phyloP scores from a whole-genome alignment of 768 basidiomycete species.

The Trametes elegans region DNA sequence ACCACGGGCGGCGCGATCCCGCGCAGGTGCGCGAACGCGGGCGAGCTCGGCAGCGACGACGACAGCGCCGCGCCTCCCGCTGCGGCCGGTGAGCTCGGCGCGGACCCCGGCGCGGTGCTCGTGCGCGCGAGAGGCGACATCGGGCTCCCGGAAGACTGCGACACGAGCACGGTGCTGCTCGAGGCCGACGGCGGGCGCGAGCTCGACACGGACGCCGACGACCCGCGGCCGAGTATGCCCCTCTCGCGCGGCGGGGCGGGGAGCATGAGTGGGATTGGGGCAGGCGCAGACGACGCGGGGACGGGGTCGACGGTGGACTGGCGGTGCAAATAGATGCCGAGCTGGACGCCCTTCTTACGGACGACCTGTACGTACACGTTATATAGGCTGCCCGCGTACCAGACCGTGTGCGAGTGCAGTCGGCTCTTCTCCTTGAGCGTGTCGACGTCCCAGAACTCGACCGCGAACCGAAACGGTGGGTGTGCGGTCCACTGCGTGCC shows the following conservation, averaged over 20 bases:
- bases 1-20: slow-evolving; percentile 3
- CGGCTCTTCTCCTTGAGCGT: slow-evolving; percentile 81
- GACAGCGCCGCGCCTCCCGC: slow-evolving; percentile 3
- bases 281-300: slow-evolving; percentile 65
- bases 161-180: not conserved
- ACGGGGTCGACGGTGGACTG: slow-evolving; percentile 80
- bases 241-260: slow-evolving; percentile 9
- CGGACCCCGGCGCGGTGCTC: slow-evolving; percentile 38
- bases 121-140: slow-evolving; percentile 31
- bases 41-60: slow-evolving; percentile 2
- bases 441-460: slow-evolving; percentile 90
- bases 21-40: slow-evolving; percentile 14
- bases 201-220: slow-evolving; percentile 16
- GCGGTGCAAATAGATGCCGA: slow-evolving; percentile 87
- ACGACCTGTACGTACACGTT: slow-evolving; percentile 90
- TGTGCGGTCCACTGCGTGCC: slow-evolving; percentile 64
- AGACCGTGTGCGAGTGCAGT: slow-evolving; percentile 81
- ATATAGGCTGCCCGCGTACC: slow-evolving; percentile 86
- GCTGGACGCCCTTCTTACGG: slow-evolving; percentile 75
- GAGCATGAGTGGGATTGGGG: not conserved
- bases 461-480: slow-evolving; percentile 80
- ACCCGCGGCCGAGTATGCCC: slow-evolving; percentile 4
- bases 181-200: slow-evolving; percentile 8
- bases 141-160: not conserved
- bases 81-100: slow-evolving; percentile 16